These are phyloP conservation scores for Populus hybrid DNA, from an alignment of 441 rosid species.

Conservation along the genomic window DNA sequence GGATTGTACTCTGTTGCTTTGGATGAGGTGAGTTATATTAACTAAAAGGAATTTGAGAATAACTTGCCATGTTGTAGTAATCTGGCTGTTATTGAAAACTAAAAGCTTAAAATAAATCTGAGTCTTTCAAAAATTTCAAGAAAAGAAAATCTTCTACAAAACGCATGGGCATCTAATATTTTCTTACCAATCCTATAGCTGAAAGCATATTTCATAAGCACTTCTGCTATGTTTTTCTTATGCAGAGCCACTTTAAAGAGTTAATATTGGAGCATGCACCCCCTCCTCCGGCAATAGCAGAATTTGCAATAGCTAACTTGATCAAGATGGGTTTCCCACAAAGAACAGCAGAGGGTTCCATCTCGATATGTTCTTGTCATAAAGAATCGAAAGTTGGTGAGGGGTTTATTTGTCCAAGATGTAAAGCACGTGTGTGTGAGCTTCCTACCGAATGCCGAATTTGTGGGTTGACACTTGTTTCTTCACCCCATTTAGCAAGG, in stretches of 20 bases:
- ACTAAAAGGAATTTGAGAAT: neutral
- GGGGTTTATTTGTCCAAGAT: constrained; percentile 92
- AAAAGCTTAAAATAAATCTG: neutral
- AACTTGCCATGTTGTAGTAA: neutral
- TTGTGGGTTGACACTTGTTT: constrained; percentile 90
- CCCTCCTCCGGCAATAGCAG: constrained; percentile 96
- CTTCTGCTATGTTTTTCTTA: constrained; percentile 5
- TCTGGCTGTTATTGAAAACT: neutral
- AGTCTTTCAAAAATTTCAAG: neutral
- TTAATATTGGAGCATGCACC: constrained; percentile 86
- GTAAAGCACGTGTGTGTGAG: constrained; percentile 86
- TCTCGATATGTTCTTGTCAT: constrained; percentile 87
- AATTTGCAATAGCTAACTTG: constrained; percentile 79
- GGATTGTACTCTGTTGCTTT: constrained; percentile 73
- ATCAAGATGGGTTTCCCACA: constrained; percentile 97
- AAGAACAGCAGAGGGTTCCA: constrained; percentile 77
- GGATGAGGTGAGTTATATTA: constrained; percentile 63
- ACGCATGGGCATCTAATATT: neutral
- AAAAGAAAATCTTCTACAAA: neutral
- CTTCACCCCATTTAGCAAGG: constrained; percentile 93
- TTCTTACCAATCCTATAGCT: neutral
- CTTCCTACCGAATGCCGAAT: constrained; percentile 83
- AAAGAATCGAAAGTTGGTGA: constrained; percentile 82
- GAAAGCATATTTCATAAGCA: neutral
- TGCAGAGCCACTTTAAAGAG: constrained; percentile 81